phyloP scores from a whole-genome alignment of 2,329 filamentous ascomycete species.

The Alternaria brassicae region DNA sequence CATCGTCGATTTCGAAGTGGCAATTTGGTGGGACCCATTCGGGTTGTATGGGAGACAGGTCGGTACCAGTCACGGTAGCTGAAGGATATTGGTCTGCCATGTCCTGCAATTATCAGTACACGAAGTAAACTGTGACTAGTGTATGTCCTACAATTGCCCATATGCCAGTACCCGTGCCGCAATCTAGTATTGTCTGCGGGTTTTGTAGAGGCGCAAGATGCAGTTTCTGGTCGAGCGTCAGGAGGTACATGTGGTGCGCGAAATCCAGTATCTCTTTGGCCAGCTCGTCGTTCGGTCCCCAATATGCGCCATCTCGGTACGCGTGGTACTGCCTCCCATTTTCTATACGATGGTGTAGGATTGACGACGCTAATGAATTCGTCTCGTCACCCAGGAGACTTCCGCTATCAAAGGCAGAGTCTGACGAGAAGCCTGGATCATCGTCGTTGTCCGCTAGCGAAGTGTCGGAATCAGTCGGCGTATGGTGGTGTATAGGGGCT shows the following conservation, averaged over 20 bases:
- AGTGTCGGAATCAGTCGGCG: background rate
- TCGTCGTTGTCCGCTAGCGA: slow-evolving; percentile 6
- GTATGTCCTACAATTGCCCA: slow-evolving; percentile 43
- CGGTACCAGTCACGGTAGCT: slow-evolving; percentile 51
- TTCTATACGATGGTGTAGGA: slow-evolving; percentile 47
- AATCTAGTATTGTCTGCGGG: slow-evolving; percentile 43
- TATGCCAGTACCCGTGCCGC: slow-evolving; percentile 49
- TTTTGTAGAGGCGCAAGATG: slow-evolving; percentile 43
- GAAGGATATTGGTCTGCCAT: slow-evolving; percentile 42
- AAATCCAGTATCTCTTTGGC: slow-evolving; percentile 56
- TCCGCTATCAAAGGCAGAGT: slow-evolving; percentile 49
- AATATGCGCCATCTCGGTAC: slow-evolving; percentile 48
- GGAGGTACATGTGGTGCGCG: slow-evolving; percentile 50
- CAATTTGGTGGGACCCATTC: slow-evolving; percentile 57
- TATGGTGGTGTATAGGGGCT: background rate
- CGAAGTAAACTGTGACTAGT: background rate
- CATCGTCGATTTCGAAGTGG: slow-evolving; percentile 58
- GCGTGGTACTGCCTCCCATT: slow-evolving; percentile 50
- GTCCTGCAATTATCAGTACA: slow-evolving; percentile 15
- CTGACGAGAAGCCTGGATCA: slow-evolving; percentile 30
- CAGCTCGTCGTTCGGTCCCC: slow-evolving; percentile 54
- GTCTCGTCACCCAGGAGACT: slow-evolving; percentile 47
- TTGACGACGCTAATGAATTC: slow-evolving; percentile 46
- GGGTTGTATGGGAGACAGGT: slow-evolving; percentile 60
- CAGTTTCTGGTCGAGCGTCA: slow-evolving; percentile 45